These are phyloP conservation scores for Lactuca saligna DNA, from an alignment of 129 eudicot genomes.

Conservation along the genomic window DNA sequence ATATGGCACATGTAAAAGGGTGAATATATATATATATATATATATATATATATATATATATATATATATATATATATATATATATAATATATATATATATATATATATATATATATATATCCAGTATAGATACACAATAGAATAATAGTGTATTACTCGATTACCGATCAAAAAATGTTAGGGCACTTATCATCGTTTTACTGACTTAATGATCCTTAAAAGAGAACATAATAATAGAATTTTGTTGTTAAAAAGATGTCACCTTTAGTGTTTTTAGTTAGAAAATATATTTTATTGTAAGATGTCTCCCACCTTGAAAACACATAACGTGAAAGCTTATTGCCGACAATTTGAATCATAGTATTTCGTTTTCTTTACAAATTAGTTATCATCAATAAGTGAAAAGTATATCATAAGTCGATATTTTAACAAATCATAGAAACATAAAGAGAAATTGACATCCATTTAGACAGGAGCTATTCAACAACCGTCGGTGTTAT, in stretches of 20 bases:
- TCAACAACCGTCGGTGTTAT: no score
- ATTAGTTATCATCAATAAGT: neutral
- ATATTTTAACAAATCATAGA: no score
- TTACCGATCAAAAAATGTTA: conserved; percentile 2
- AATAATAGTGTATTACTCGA: neutral
- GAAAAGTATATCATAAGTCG: neutral
- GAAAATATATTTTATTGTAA: conserved; percentile 1
- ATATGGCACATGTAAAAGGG: no score
- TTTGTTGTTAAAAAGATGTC: conserved; percentile 19
- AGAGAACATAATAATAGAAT: conserved; percentile 16
- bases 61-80: no score
- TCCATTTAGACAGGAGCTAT: no score
- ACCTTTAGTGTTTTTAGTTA: conserved; percentile 5
- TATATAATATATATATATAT: no score
- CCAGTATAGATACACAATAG: no score
- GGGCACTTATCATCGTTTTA: conserved; percentile 5
- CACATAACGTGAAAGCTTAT: conserved; percentile 17
- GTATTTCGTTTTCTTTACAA: neutral
- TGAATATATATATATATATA: no score
- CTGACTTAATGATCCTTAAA: conserved; percentile 27
- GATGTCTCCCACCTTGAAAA: conserved; percentile 27
- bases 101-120: no score
- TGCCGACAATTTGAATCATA: conserved; percentile 24
- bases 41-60: no score
- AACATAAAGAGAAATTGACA: no score